These are phyloP conservation scores for Hysterangium stoloniferum DNA, from an alignment of 768 basidiomycete species.

Conservation along the genomic window DNA sequence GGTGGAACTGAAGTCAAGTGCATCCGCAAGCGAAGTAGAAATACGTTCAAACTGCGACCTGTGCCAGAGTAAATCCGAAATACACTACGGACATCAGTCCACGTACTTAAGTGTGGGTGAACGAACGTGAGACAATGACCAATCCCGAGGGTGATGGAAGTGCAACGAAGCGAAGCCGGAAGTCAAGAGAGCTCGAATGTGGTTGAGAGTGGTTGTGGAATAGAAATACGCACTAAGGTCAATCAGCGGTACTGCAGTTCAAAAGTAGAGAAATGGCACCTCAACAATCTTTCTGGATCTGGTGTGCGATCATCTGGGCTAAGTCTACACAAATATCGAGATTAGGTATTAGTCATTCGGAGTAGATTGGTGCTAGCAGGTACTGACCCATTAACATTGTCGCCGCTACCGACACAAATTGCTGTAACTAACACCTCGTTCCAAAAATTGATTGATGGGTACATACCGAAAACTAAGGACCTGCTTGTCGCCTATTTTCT, in stretches of 20 bases:
- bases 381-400: constrained; percentile 87
- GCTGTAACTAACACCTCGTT: neutral
- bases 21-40: constrained; percentile 77
- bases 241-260: no score
- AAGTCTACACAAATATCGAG: constrained; percentile 37
- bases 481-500: constrained; percentile 66
- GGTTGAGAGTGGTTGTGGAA: constrained; percentile 88
- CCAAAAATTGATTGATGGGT: neutral
- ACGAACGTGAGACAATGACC: constrained; percentile 90
- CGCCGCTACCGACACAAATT: constrained; percentile 69
- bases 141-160: constrained; percentile 73
- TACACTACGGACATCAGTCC: neutral
- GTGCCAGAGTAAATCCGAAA: neutral
- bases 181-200: constrained; percentile 78
- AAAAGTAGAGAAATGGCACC: no score
- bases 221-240: constrained; percentile 83
- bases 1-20: constrained; percentile 86
- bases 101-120: constrained; percentile 64
- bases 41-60: constrained; percentile 83
- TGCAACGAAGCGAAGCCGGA: constrained; percentile 87
- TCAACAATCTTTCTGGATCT: constrained; percentile 83
- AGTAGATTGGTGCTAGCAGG: constrained; percentile 3
- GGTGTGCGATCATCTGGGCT: constrained; percentile 75
- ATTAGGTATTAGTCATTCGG: no score
- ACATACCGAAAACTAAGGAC: constrained; percentile 81